Evolutionary conservation across 805 yeast species (phyloP), one percentile per base, ranked within the genome.

Genomic region (Candida boleticola): DNA sequence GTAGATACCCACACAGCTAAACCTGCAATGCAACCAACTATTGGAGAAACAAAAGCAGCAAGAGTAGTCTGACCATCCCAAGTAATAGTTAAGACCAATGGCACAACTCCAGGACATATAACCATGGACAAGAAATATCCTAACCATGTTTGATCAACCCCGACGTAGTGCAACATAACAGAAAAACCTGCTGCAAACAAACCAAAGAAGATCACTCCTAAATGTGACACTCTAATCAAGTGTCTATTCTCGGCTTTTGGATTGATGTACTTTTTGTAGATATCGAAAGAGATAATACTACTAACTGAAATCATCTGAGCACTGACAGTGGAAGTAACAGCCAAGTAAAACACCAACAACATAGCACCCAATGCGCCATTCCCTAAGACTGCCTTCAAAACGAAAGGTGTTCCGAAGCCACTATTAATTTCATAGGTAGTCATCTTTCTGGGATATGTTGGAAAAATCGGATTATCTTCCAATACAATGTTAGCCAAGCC

Each of bases 241-340:
- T 67, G 63, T 19, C 57, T 54, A 38, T 73, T 71, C n/a, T 64
- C 51, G 7, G 79, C 79, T 3, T 57, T 45, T 37, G 68, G 68
- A 36, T 66, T 67, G 43, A 71, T 50, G 51, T 73, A 74, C 37
- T 57, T 67, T 61, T 70, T 64, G 57, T 65, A 74, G 42, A 73
- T 62, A 52, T 74, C 80, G 48, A 68, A 74, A 2, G 78, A 71
- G 31, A 73, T 46, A 43, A 68, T 64, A 40, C 67, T 58, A 41
- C 68, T 60, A 22, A 66, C 71, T 2, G 72, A 64, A 32, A 68
- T 62, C 61, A 68, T 50, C 47, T 68, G 67, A 4, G 73, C 70
- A 40, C 68, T 60, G 14, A 64, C 66, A 3, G 73, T 63, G n/a
- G 72, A 65, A 9, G 73, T 68, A 22, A 67, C 71, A 2, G 72